These are phyloP conservation scores for Sclerotinia glacialis DNA, from an alignment of 2,329 filamentous ascomycete species.

Conservation along the genomic window DNA sequence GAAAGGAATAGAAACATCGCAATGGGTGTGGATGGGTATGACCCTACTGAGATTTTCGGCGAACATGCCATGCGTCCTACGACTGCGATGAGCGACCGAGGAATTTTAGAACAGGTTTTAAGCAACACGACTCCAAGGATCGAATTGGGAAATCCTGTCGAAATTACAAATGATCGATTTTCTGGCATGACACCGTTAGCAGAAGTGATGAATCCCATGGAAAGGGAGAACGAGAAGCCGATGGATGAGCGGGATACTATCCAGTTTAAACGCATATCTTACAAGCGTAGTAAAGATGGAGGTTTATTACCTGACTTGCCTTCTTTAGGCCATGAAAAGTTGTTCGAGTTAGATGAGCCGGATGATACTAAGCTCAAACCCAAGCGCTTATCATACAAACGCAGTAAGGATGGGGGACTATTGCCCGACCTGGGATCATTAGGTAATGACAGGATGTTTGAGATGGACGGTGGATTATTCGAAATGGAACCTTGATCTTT, in stretches of 20 bases:
- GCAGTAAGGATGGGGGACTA: slow-evolving; percentile 7
- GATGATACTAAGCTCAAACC: slow-evolving; percentile 8
- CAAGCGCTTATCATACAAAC: slow-evolving; percentile 20
- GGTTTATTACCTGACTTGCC: slow-evolving; percentile 19
- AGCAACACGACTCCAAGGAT: slow-evolving; percentile 38
- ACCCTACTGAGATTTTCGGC: slow-evolving; percentile 24
- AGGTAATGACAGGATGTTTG: slow-evolving; percentile 25
- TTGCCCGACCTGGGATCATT: slow-evolving; percentile 21
- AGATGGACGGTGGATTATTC: slow-evolving; percentile 23
- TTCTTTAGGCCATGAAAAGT: slow-evolving; percentile 23
- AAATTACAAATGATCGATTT: slow-evolving; percentile 29
- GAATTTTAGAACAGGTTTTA: slow-evolving; percentile 38
- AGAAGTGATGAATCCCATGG: slow-evolving; percentile 8
- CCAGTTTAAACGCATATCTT: slow-evolving; percentile 20
- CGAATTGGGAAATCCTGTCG: slow-evolving; percentile 36
- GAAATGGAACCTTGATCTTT: slow-evolving; percentile 23
- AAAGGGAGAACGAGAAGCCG: slow-evolving; percentile 18
- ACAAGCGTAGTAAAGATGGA: slow-evolving; percentile 20
- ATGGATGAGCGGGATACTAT: background rate
- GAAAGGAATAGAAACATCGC: slow-evolving; percentile 38
- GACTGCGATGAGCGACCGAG: slow-evolving; percentile 36
- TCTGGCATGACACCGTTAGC: slow-evolving; percentile 23
- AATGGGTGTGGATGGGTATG: slow-evolving; percentile 29
- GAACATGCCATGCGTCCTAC: slow-evolving; percentile 36
- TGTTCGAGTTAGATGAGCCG: slow-evolving; percentile 18